Base-by-base conservation (phyloP, 495 filamentous ascomycete genomes). In the Penicillium nucicola region DNA sequence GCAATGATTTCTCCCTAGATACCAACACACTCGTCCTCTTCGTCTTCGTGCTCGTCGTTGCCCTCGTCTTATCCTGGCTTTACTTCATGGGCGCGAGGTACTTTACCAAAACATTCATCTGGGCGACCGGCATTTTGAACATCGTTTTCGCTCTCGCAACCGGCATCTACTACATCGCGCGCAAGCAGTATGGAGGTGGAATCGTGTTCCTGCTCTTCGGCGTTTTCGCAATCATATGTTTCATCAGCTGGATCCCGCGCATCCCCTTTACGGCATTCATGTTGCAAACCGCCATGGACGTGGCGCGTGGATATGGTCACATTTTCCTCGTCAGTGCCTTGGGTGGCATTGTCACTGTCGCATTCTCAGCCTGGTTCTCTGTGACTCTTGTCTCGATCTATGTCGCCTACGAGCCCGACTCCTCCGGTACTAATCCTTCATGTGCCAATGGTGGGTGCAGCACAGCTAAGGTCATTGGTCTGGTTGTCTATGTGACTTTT, bases 191-290 rank as follows among this genome's bases (percentile, higher is more conserved):
- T 61, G 85, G 83, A 22, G 90, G 87, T 15, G 92, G 86, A 14
- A 89, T 96, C 39, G 85, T 95, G 20, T 95, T 93, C 70, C 79
- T 95, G 3, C 57, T 92, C 20, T 90, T 95, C 61, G 79, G 87
- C 0, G 74, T 89, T 37, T 88, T 95, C 65, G 86, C 86, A 37
- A 83, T 92, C 60, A 75, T 95, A 49, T 90, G 80, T 62, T 89
- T 87, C 65, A 79, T 87, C 67, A 83, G 78, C 55, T 96, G 92
- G 90, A 90, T 90, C 37, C 83, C 81, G 14, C 80, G 90, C 22
- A 96, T 96, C 41, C 91, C 89, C 0, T 96, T 95, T 68, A 88
- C 86, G 33, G 88, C 88, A 1, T 75, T 96, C 39, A 93, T 96
- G 90, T 74, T 97, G 14, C 84, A 91, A 68, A 91, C 88, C 0